These are phyloP conservation scores for Chaetomium sp. DNA, from an alignment of 2,329 filamentous ascomycete genomes.

Conservation along the genomic window DNA sequence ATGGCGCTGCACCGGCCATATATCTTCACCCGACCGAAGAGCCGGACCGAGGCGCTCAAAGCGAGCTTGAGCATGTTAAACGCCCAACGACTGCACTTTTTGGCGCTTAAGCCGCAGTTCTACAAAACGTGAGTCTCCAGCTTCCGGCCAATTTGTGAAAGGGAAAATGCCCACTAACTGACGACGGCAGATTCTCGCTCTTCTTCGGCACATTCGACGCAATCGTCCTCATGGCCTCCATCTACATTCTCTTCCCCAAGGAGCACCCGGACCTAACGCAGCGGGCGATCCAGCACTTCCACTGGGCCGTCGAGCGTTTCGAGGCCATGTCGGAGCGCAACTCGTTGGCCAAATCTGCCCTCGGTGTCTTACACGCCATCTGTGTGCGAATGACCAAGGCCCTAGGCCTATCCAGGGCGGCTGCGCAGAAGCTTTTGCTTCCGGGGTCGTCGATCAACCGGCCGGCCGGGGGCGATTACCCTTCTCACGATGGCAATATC, in stretches of 20 bases:
- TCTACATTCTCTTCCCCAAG: constrained; percentile 54
- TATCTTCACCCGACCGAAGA: constrained; percentile 50
- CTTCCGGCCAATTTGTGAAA: background rate
- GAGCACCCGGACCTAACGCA: constrained; percentile 45
- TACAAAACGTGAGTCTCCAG: constrained; percentile 37
- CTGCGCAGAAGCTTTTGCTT: constrained; percentile 1
- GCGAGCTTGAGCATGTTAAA: constrained; percentile 51
- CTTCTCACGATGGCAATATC: background rate
- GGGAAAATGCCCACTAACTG: background rate
- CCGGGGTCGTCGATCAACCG: background rate
- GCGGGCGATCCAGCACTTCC: constrained; percentile 48
- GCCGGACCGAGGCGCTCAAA: constrained; percentile 49
- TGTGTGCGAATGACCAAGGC: constrained; percentile 47
- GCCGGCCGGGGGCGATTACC: background rate
- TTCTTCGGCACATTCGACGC: constrained; percentile 61
- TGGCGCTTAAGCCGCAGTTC: constrained; percentile 42
- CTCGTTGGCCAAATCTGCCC: constrained; percentile 45
- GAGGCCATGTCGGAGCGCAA: constrained; percentile 49
- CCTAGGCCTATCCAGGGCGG: constrained; percentile 29
- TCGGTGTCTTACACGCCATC: constrained; percentile 50
- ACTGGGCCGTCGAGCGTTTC: constrained; percentile 54
- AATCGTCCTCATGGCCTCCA: constrained; percentile 52
- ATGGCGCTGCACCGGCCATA: constrained; percentile 58
- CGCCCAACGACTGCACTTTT: constrained; percentile 45
- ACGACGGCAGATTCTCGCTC: constrained; percentile 39